These are phyloP conservation scores for Mycena sanguinolenta DNA, from an alignment of 768 basidiomycete genomes.

Conservation along the genomic window DNA sequence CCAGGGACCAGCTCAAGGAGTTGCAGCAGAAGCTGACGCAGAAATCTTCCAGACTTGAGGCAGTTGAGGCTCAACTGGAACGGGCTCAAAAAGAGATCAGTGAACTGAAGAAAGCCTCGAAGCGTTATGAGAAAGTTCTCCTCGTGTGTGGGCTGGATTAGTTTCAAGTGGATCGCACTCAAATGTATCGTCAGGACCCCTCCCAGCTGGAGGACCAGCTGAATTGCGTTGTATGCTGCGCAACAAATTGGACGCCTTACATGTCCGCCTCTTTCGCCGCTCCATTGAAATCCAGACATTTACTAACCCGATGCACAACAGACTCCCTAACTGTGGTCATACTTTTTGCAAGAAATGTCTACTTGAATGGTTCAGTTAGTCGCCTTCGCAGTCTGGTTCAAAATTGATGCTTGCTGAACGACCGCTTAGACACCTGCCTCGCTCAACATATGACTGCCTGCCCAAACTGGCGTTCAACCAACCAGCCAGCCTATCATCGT, in stretches of 20 bases:
- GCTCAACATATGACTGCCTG: constrained; percentile 61
- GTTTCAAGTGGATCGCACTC: constrained; percentile 5
- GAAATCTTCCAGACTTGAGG: constrained; percentile 41
- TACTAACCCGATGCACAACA: constrained; percentile 40
- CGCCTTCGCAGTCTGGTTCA: neutral
- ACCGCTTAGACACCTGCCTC: constrained; percentile 51
- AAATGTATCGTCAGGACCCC: constrained; percentile 49
- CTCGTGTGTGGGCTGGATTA: constrained; percentile 42
- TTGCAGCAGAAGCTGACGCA: constrained; percentile 53
- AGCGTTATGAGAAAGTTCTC: constrained; percentile 46
- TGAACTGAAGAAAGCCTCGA: constrained; percentile 44
- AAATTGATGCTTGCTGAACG: constrained; percentile 53
- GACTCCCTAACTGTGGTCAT: constrained; percentile 75
- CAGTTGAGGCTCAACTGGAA: constrained; percentile 38
- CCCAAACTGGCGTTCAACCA: constrained; percentile 56
- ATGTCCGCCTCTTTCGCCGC: constrained; percentile 56
- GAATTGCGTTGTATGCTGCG: constrained; percentile 75
- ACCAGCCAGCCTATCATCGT: constrained; percentile 42
- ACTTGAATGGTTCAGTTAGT: constrained; percentile 61
- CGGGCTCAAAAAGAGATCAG: constrained; percentile 44
- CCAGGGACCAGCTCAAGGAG: constrained; percentile 55
- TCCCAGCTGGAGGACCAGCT: constrained; percentile 65
- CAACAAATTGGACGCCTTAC: constrained; percentile 76
- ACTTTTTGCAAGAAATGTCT: constrained; percentile 76
- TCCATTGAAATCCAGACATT: neutral